Percentiles rank a stretch among this genome's conserved stretches.
Conservation (phyloP, 2,329 filamentous ascomycete species). For the Juglanconis oblonga region DNA sequence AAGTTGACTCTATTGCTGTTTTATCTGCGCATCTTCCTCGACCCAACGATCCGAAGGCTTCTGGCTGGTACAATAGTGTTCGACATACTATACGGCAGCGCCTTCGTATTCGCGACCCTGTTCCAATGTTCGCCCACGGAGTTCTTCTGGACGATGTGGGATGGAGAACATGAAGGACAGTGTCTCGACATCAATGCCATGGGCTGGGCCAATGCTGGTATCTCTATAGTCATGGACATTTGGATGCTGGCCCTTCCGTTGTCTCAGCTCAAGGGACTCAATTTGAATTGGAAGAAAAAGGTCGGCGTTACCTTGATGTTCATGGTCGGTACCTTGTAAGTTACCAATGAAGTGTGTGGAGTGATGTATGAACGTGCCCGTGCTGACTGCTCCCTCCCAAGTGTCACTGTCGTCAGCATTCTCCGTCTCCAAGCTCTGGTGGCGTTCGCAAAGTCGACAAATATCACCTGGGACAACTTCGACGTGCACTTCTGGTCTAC, state of each 20-base stretch:
- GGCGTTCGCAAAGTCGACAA: conserved; percentile 25
- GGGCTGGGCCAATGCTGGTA: conserved; percentile 39
- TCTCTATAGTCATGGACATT: conserved; percentile 41
- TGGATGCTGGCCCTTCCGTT: conserved; percentile 41
- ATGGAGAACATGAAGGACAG: conserved; percentile 34
- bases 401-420: conserved; percentile 32
- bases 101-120: conserved; percentile 31
- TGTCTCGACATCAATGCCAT: conserved; percentile 40
- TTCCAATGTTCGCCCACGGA: conserved; percentile 38
- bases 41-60: background rate
- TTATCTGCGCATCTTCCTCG: conserved; percentile 14
- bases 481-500: conserved; percentile 31
- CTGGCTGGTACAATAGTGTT: conserved; percentile 9
- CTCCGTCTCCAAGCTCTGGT: conserved; percentile 29
- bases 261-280: conserved; percentile 33
- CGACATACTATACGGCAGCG: conserved; percentile 19
- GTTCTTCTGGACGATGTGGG: conserved; percentile 41
- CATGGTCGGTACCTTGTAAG: conserved; percentile 35
- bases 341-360: background rate
- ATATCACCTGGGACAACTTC: conserved; percentile 29
- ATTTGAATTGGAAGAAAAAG: conserved; percentile 39
- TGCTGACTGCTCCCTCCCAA: background rate
- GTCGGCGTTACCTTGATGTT: conserved; percentile 41
- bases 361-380: background rate
- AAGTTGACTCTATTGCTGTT: conserved; percentile 14